Base-by-base conservation (phyloP, 2,329 filamentous ascomycete genomes). In the Colletotrichum cuscutae region DNA sequence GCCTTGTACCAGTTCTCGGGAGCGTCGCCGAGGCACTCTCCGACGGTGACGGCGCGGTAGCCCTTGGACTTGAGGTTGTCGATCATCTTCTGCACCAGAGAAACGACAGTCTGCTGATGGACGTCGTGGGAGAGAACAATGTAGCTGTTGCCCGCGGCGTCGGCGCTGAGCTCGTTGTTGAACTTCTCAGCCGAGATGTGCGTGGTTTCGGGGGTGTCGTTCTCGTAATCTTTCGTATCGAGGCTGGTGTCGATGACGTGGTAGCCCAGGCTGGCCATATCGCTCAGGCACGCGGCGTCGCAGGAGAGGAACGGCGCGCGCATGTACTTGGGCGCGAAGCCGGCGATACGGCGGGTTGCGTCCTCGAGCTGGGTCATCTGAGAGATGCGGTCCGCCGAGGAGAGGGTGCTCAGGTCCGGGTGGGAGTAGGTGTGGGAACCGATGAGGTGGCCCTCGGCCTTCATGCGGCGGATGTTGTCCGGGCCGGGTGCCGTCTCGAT, bases 171-270 rank as follows among this genome's bases (percentile, higher is more conserved):
- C 6, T 75, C 76, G 30, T 63, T 71, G n/a, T 78, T 78, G 71
- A 80, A 84, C 8, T 77, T 78, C 12, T 80, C 76, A 74, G 89
- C 84, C 67, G 84, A 85, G 32, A 81, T 78, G 71, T 84, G 81
- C 75, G 90, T 89, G 74, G 85, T 83, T 54, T 85, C 80, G 2
- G 88, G 83, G 9, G 81, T 81, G 69, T 86, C 83, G 75, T 89
- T 86, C 76, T 88, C 82, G 77, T 89, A 91, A 79, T 91, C 90
- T 74, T 90, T 87, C 19, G 90, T 91, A 77, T 92, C 89, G 13
- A 91, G 79, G 76, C 90, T 87, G 75, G 87, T 88, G 76, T 87
- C 88, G 71, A 87, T 83, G 74, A 90, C 79, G 77, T 90, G 88
- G 79, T 91, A 91, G 53, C 86, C 87, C 32, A 90, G 78, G 28